Evolutionary conservation across 2,329 filamentous ascomycete genomes (phyloP).

Genomic region (Colletotrichum noveboracense): DNA sequence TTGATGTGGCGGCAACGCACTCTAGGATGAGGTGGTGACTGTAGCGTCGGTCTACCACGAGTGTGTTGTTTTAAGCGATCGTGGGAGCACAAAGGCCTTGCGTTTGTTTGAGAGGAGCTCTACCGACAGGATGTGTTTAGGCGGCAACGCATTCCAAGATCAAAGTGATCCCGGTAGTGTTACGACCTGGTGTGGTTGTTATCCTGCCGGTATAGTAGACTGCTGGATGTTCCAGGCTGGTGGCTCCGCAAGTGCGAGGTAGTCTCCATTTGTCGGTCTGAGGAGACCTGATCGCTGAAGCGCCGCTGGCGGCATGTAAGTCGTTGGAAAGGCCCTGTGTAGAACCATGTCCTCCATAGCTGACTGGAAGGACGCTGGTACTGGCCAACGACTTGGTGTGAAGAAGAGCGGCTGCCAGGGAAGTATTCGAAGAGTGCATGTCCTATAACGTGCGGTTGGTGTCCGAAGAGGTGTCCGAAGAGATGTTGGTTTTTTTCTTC

Average conservation of each 20-base stretch:
- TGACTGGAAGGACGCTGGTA: not conserved
- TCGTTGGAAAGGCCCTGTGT: not conserved
- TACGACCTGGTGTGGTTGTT: not conserved
- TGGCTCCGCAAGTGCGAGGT: not conserved
- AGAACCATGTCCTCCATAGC: not conserved
- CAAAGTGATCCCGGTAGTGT: not conserved
- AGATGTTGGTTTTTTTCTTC: not conserved
- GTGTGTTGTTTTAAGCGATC: not conserved
- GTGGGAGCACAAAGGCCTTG: not conserved
- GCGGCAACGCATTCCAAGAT: not conserved
- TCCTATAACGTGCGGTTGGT: not conserved
- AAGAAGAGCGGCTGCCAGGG: not conserved
- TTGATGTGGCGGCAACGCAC: not conserved
- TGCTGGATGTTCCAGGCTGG: not conserved
- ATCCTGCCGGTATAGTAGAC: not conserved
- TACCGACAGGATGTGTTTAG: not conserved
- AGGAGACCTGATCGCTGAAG: not conserved
- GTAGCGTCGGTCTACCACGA: not conserved
- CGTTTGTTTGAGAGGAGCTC: not conserved
- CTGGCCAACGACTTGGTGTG: not conserved
- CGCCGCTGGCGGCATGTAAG: not conserved
- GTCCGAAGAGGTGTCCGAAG: not conserved
- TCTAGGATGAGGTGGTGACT: not conserved
- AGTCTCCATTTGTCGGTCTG: not conserved
- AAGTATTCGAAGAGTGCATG: no score